These are phyloP conservation scores for Cucurbita pepo DNA, from an alignment of 306 rosid genomes.

Conservation along the genomic window DNA sequence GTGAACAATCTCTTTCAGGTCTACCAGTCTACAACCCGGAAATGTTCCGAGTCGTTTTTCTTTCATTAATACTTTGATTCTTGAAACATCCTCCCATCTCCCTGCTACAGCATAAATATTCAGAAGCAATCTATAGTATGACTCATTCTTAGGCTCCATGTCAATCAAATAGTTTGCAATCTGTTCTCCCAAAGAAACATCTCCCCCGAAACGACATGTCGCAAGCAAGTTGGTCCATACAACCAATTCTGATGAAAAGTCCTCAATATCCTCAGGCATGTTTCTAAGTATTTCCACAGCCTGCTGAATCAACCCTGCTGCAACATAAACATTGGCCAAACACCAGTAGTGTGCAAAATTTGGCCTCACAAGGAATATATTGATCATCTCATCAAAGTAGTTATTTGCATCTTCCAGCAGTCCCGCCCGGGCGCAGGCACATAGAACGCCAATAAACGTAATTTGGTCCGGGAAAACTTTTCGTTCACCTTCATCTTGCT, in stretches of 20 bases:
- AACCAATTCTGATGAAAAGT: slow-evolving; percentile 22
- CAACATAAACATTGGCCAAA: slow-evolving; percentile 45
- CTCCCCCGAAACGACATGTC: slow-evolving; percentile 39
- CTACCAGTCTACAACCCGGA: slow-evolving; percentile 54
- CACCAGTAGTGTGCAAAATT: slow-evolving; percentile 74
- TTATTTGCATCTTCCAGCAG: slow-evolving; percentile 30
- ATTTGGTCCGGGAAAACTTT: slow-evolving; percentile 43
- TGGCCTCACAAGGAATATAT: slow-evolving; percentile 31
- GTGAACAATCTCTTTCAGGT: slow-evolving; percentile 54
- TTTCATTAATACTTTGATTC: slow-evolving; percentile 37
- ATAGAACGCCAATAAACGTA: slow-evolving; percentile 49
- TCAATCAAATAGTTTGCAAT: slow-evolving; percentile 38
- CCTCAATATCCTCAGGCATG: slow-evolving; percentile 21
- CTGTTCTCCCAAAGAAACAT: slow-evolving; percentile 35
- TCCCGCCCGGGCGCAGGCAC: slow-evolving; percentile 64
- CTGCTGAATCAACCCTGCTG: slow-evolving; percentile 24
- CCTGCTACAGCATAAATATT: slow-evolving; percentile 50
- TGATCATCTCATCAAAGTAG: slow-evolving; percentile 42
- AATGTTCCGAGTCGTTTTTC: slow-evolving; percentile 21
- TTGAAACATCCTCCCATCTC: slow-evolving; percentile 51
- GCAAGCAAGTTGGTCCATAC: slow-evolving; percentile 44
- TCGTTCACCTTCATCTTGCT: slow-evolving; percentile 1
- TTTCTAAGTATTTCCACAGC: slow-evolving; percentile 37
- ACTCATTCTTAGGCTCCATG: slow-evolving; percentile 38
- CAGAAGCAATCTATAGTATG: slow-evolving; percentile 41